Conservation (phyloP, 2,329 filamentous ascomycete genomes). For the Hymenoscyphus occultus region DNA sequence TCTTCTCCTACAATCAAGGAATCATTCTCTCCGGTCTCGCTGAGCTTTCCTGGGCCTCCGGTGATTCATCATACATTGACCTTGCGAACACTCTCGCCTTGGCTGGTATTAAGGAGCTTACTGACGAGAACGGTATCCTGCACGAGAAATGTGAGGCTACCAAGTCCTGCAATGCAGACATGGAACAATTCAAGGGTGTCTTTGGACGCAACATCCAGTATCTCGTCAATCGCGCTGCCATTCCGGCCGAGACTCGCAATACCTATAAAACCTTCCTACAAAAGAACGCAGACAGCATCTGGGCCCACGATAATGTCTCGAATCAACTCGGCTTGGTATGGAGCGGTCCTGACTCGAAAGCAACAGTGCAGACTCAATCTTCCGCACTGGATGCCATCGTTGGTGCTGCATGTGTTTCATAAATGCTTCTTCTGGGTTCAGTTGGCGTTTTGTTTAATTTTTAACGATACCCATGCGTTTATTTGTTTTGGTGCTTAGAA, state of each 20-base stretch:
- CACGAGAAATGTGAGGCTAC: conserved; percentile 52
- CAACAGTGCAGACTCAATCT: conserved; percentile 58
- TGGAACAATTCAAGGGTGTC: conserved; percentile 69
- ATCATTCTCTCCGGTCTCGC: conserved; percentile 57
- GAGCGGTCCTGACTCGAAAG: conserved; percentile 56
- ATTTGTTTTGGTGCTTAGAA: background rate
- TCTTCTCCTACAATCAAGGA: conserved; percentile 59
- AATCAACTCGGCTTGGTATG: conserved; percentile 61
- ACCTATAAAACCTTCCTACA: conserved; percentile 54
- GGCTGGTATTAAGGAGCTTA: conserved; percentile 48
- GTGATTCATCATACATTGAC: conserved; percentile 38
- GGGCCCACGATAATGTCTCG: conserved; percentile 53
- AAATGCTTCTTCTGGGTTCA: background rate
- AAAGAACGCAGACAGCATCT: conserved; percentile 63
- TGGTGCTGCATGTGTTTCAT: conserved; percentile 45
- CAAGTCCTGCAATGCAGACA: conserved; percentile 43
- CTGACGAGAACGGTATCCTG: conserved; percentile 47
- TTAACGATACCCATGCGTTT: conserved; percentile 11
- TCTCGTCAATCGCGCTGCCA: conserved; percentile 43
- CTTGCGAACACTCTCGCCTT: conserved; percentile 53
- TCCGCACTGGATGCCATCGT: conserved; percentile 66
- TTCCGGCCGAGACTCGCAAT: background rate
- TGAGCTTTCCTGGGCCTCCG: conserved; percentile 54
- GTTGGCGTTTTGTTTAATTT: background rate
- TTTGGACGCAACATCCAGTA: conserved; percentile 63